Evolutionary conservation across 805 yeast genomes (phyloP), one percentile per base, ranked within the genome.

Genomic region (Wickerhamomyces canadensis): DNA sequence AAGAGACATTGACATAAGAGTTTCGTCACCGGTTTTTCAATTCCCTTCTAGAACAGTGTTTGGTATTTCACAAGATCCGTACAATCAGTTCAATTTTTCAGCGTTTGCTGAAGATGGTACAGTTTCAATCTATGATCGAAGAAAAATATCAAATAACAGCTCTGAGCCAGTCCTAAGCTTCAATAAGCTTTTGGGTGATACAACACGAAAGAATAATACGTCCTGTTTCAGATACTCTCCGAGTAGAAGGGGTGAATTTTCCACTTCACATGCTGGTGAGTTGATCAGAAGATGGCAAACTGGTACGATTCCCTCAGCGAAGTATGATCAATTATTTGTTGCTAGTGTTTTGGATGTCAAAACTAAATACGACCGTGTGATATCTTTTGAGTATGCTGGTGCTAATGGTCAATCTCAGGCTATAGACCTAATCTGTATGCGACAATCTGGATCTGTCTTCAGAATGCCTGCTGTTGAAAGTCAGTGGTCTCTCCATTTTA

Each of bases 361-460:
- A 41, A 80, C 95, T 0, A 84, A 81, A 37, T 79, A 74, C 50
- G 95, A 88, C 46, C 71, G 89, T 47, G 94, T 88, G 1, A 78
- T 83, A 1, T 80, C 95, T 0, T 88, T 82, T 60, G 96, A 88
- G 57, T 88, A 87, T 55, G 47, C 55, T 13, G 39, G 42, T 32
- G 48, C 44, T 18, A 24, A 16, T 14, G 45, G 44, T 7, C 77
- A 74, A 39, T 61, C 56, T n/a, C 70, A 78, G 17, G 72, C 76
- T 1, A 72, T 84, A 8, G 78, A 81, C 48, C 68, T 85, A 40
- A 77, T 89, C 21, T 88, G 97, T 58, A 82, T 89, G 83, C 68
- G 96, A 45, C 94, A 86, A 51, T 84, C 95, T 1, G 97, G 97
- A 4, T 81, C 85, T 36, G 79, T 88, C 0, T 88, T 84, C 58